phyloP scores from a whole-genome alignment of 2,329 filamentous ascomycete species.

The Aspergillus brunneoviolaceus region DNA sequence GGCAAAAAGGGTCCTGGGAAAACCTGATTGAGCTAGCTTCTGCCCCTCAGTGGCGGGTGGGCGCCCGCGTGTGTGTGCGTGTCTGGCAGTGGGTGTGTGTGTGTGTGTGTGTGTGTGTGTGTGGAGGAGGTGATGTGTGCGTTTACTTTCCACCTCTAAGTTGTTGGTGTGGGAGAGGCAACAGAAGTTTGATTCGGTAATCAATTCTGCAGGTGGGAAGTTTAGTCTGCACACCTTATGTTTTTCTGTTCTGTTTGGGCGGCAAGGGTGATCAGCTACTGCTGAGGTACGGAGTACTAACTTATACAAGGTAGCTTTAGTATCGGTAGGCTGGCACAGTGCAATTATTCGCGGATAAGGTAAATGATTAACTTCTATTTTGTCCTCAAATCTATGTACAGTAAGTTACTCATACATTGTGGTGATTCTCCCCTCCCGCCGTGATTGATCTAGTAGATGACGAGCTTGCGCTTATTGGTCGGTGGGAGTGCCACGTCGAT shows the following conservation, averaged over 20 bases:
- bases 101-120: too few species aligned
- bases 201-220: not conserved
- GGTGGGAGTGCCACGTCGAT: constrained; percentile 12
- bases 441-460: not conserved
- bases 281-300: too few species aligned
- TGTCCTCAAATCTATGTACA: too few species aligned
- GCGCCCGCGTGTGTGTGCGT: not conserved
- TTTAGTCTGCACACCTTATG: not conserved
- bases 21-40: constrained; percentile 5
- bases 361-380: too few species aligned
- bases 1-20: not conserved
- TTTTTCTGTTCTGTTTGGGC: not conserved
- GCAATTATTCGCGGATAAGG: too few species aligned
- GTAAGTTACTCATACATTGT: too few species aligned
- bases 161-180: not conserved
- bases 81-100: too few species aligned
- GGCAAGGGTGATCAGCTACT: not conserved
- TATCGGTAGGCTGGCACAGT: too few species aligned
- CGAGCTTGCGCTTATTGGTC: not conserved
- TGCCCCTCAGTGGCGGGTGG: constrained; percentile 7
- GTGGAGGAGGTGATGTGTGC: too few species aligned
- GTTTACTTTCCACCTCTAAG: not conserved
- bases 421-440: not conserved
- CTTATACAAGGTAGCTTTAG: too few species aligned
- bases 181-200: not conserved